phyloP scores from a whole-genome alignment of 352 stramenopile genomes.

The Globisporangium paroecandrum region DNA sequence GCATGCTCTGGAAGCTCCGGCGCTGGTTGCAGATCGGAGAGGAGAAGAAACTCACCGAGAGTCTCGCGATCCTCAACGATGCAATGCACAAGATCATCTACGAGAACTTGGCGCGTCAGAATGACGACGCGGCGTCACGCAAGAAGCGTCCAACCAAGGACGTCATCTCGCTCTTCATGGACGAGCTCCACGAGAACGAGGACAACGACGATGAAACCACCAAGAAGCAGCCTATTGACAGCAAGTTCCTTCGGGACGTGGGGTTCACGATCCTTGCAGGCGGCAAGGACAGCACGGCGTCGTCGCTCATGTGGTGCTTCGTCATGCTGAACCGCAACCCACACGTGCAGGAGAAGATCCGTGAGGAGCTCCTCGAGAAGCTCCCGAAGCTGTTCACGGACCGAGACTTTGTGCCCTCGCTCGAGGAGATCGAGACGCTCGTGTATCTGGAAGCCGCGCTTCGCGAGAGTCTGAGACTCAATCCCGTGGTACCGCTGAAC shows the following conservation, averaged over 20 bases:
- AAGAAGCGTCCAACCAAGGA: conserved; percentile 14
- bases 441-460: conserved; percentile 62
- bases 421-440: conserved; percentile 33
- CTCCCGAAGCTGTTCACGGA: conserved; percentile 7
- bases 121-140: not conserved
- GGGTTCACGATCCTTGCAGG: conserved; percentile 51
- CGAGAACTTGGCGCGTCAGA: conserved; percentile 36
- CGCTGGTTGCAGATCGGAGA: conserved; percentile 32
- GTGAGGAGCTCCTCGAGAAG: conserved; percentile 25
- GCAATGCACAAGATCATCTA: conserved; percentile 50
- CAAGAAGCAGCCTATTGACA: conserved; percentile 6
- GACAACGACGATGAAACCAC: not conserved
- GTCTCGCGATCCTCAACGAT: conserved; percentile 36
- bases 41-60: conserved; percentile 39
- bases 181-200: conserved; percentile 2
- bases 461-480: conserved; percentile 62
- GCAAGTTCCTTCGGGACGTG: conserved; percentile 41
- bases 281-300: conserved; percentile 59
- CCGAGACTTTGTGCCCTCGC: conserved; percentile 8
- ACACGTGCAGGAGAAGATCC: conserved; percentile 26
- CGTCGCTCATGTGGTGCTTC: conserved; percentile 51
- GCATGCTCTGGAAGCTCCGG: conserved; percentile 36
- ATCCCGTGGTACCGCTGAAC: conserved; percentile 55
- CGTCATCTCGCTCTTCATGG: conserved; percentile 28
- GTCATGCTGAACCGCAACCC: conserved; percentile 40